Evolutionary conservation across 768 basidiomycete species (phyloP), one percentile per base, ranked within the genome.

Genomic region (Boletus patriciae): DNA sequence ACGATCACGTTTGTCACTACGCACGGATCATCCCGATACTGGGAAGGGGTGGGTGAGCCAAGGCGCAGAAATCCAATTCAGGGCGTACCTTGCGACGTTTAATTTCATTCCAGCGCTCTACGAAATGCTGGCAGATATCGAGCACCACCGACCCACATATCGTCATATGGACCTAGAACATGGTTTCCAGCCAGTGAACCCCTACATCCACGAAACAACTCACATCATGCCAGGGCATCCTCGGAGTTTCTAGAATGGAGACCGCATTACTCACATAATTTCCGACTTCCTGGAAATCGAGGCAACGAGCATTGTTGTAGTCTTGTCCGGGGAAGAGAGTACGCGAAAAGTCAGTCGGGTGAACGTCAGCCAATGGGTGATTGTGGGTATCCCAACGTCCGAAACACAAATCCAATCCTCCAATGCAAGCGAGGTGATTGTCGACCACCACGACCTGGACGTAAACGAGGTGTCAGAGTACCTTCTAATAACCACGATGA

Each of bases 151-250:
- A 82, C 8, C 88, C 97, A 15, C 79, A 76, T 23, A 94, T 73
- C 5, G 91, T 93, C 87, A 92, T 90, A 69, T 94, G 94, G 13
- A 88, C 81, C 86, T 89, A 68, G 15, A 45, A 11, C 59, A 16
- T 19, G 45, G 27, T 19, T 6, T 41, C 50, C 53, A 50, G 31
- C 31, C 27, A 29, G n/a, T 23, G 50, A 44, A 45, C 15, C 6
- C 45, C 23, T 6, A 33, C 36, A 18, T 27, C n/a, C n/a, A 41
- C 21, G 51, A 41, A 51, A 27, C 51, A 41, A 74, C 88, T 56
- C 53, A 92, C 92, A 74, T 98, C 95, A 67, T 98, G 95, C 95
- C 95, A 98, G 1, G 95, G 92, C 93, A 94, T 93, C 59, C 91
- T 77, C 1, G 84, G 76, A 15, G 76, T 85, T 61, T 92, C 89